phyloP scores from a whole-genome alignment of 768 basidiomycete genomes.

The Russula dissimulans region DNA sequence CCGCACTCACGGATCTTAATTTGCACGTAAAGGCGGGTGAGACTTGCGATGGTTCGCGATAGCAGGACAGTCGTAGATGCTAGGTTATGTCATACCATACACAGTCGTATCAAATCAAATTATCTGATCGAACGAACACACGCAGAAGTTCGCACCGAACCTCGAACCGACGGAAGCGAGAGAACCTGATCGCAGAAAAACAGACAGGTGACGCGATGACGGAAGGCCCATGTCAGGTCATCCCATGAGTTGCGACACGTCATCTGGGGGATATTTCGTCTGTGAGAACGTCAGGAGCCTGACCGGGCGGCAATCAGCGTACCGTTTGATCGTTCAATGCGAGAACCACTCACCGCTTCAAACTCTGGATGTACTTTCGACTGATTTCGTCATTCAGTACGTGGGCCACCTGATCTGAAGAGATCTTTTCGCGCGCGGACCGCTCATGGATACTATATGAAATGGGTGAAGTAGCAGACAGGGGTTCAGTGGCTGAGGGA shows the following conservation, averaged over 20 bases:
- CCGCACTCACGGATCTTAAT: background rate
- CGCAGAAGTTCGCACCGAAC: background rate
- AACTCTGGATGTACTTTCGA: conserved; percentile 95
- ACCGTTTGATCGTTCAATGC: background rate
- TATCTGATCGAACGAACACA: conserved; percentile 3
- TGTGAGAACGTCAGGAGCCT: conserved; percentile 94
- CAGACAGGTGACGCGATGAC: background rate
- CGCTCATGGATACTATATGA: conserved; percentile 83
- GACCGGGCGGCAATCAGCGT: conserved; percentile 13
- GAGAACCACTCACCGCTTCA: conserved; percentile 65
- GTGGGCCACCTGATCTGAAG: conserved; percentile 93
- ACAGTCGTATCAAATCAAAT: conserved; percentile 11
- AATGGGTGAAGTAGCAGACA: background rate
- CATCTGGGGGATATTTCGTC: conserved; percentile 90
- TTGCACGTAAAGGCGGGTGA: conserved; percentile 7
- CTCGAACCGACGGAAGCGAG: conserved; percentile 3
- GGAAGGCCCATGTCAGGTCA: conserved; percentile 4
- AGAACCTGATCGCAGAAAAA: background rate
- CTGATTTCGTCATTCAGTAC: conserved; percentile 98
- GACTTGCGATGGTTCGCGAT: background rate
- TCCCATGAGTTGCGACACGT: conserved; percentile 90
- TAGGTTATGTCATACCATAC: conserved; percentile 12
- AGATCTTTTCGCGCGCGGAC: conserved; percentile 96
- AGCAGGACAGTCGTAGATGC: background rate
- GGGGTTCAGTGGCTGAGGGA: background rate